These are phyloP conservation scores for Centrapalus pauciflorus DNA, from an alignment of 129 eudicot species.

Conservation along the genomic window DNA sequence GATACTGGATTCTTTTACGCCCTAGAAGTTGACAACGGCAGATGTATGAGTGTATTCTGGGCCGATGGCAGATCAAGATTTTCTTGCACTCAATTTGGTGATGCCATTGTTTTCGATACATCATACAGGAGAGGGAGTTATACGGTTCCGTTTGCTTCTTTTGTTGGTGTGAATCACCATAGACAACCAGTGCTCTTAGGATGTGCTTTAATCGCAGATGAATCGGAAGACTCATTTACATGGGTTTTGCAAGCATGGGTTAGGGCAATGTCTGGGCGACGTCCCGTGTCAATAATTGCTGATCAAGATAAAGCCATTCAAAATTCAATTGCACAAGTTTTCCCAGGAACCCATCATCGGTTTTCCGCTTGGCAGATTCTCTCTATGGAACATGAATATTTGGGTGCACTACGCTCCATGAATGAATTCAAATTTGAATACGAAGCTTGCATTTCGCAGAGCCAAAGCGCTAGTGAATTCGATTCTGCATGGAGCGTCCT, in stretches of 20 bases:
- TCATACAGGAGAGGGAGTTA: slow-evolving; percentile 53
- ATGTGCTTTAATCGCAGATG: slow-evolving; percentile 76
- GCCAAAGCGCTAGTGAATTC: slow-evolving; percentile 68
- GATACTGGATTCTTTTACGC: slow-evolving; percentile 79
- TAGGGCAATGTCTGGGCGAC: slow-evolving; percentile 72
- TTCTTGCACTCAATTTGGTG: slow-evolving; percentile 72
- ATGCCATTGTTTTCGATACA: slow-evolving; percentile 66
- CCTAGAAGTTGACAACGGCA: slow-evolving; percentile 54
- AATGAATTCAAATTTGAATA: slow-evolving; percentile 66
- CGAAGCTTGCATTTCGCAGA: slow-evolving; percentile 66
- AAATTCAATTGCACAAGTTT: slow-evolving; percentile 62
- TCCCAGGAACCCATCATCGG: slow-evolving; percentile 77
- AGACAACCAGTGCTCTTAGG: slow-evolving; percentile 82
- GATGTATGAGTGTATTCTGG: slow-evolving; percentile 73
- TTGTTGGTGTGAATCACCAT: slow-evolving; percentile 73
- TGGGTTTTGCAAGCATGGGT: slow-evolving; percentile 76
- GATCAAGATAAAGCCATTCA: slow-evolving; percentile 71
- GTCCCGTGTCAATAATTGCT: slow-evolving; percentile 64
- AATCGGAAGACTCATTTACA: slow-evolving; percentile 71
- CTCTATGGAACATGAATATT: slow-evolving; percentile 54
- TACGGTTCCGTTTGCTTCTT: slow-evolving; percentile 63
- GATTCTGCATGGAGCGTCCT: slow-evolving; percentile 72
- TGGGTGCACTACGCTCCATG: slow-evolving; percentile 55
- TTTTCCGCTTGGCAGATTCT: slow-evolving; percentile 67
- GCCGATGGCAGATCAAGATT: slow-evolving; percentile 82